Conservation (phyloP, 2,329 filamentous ascomycete genomes). For the Botrytis byssoidea region DNA sequence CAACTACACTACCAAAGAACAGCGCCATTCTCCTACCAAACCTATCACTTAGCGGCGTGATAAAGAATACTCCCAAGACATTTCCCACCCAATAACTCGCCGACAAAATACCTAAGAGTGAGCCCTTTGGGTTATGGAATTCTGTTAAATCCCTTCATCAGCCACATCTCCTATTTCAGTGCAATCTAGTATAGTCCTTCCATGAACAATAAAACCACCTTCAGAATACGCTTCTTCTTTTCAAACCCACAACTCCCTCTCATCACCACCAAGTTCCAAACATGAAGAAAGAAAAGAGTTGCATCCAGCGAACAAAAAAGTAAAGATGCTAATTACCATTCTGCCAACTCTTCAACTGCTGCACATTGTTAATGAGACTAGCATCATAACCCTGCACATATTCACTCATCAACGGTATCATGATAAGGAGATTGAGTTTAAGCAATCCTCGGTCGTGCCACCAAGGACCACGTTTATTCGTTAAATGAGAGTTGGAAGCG, state of each 20-base stretch:
- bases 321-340: constrained; percentile 20
- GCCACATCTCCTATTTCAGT: not conserved
- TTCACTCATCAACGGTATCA: constrained; percentile 30
- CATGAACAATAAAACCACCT: not conserved
- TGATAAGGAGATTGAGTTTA: constrained; percentile 25
- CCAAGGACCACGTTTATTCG: constrained; percentile 26
- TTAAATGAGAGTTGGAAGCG: constrained; percentile 16
- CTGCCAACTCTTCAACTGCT: constrained; percentile 26
- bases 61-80: constrained; percentile 27
- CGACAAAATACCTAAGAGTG: constrained; percentile 25
- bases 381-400: constrained; percentile 29
- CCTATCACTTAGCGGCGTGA: constrained; percentile 23
- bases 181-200: not conserved
- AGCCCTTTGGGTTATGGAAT: constrained; percentile 25
- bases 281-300: not conserved
- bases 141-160: constrained; percentile 20
- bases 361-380: constrained; percentile 28
- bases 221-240: not conserved
- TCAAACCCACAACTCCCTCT: not conserved
- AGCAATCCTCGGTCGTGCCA: constrained; percentile 26
- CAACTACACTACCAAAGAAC: constrained; percentile 19
- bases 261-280: no score
- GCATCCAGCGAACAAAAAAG: not conserved
- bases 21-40: constrained; percentile 18
- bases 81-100: constrained; percentile 29